Percentiles rank a stretch among this genome's conserved stretches.
Evolutionary conservation across 2,329 filamentous ascomycete species (phyloP).

Genomic region (Cordyceps farinosa): DNA sequence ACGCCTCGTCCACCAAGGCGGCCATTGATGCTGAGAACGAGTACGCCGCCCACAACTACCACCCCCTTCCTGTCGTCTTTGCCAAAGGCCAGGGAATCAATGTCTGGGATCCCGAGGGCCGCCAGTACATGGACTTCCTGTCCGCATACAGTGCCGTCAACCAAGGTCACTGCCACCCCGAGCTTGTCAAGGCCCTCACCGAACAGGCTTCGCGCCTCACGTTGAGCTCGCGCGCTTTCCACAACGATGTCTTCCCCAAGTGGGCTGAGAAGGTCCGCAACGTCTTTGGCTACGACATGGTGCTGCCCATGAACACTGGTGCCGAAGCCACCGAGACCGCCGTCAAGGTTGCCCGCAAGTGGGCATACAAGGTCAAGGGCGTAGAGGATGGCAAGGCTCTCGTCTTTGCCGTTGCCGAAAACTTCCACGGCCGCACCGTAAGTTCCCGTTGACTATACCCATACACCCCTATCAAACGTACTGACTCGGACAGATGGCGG

Average conservation of each 20-base stretch:
- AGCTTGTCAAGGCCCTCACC: slow-evolving; percentile 83
- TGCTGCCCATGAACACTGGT: slow-evolving; percentile 96
- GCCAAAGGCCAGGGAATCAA: slow-evolving; percentile 77
- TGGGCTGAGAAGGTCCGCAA: slow-evolving; percentile 90
- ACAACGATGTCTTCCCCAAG: slow-evolving; percentile 96
- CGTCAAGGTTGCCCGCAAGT: slow-evolving; percentile 94
- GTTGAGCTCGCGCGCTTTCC: slow-evolving; percentile 89
- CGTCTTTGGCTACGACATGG: slow-evolving; percentile 95
- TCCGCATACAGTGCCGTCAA: slow-evolving; percentile 98
- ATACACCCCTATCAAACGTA: background rate
- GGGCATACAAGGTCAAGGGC: slow-evolving; percentile 95
- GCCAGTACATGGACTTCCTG: slow-evolving; percentile 94
- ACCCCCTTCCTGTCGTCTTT: slow-evolving; percentile 93
- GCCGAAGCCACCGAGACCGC: slow-evolving; percentile 95
- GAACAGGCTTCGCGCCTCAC: slow-evolving; percentile 89
- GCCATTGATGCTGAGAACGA: slow-evolving; percentile 79
- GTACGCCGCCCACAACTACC: slow-evolving; percentile 97
- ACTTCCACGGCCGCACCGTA: slow-evolving; percentile 95
- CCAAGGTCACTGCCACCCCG: slow-evolving; percentile 96
- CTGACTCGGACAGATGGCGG: slow-evolving; percentile 64
- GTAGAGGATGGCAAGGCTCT: slow-evolving; percentile 81
- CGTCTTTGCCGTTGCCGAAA: slow-evolving; percentile 80
- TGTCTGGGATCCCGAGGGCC: slow-evolving; percentile 96
- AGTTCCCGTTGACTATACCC: slow-evolving; percentile 32
- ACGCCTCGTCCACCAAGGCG: slow-evolving; percentile 71